These are phyloP conservation scores for Nannochloropsis salina DNA, from an alignment of 108 stramenopile species.

Conservation along the genomic window DNA sequence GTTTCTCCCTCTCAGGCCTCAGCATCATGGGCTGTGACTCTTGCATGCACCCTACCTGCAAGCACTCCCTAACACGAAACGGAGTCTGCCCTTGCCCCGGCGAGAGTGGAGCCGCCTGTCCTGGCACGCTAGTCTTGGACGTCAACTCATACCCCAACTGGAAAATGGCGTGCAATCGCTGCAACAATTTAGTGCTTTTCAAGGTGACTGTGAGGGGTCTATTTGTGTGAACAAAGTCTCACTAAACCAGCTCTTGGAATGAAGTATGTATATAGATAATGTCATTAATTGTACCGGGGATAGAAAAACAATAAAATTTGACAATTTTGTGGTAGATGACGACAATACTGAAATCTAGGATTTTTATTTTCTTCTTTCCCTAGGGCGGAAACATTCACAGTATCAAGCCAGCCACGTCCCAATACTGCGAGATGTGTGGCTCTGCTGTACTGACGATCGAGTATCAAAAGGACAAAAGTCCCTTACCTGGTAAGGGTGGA, in stretches of 20 bases:
- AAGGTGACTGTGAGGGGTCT: background rate
- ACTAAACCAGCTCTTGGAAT: too few species aligned
- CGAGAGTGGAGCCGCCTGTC: conserved; percentile 22
- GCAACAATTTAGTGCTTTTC: conserved; percentile 22
- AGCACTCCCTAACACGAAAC: conserved; percentile 25
- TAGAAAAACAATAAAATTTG: too few species aligned
- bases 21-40: conserved; percentile 30
- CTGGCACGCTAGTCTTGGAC: conserved; percentile 25
- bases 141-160: conserved; percentile 25
- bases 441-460: background rate
- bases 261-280: too few species aligned
- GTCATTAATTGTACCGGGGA: too few species aligned
- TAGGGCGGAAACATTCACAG: conserved; percentile 16
- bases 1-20: background rate
- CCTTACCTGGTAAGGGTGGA: background rate
- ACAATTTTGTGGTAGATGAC: too few species aligned
- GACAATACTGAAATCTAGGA: background rate
- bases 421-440: background rate
- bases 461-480: background rate
- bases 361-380: background rate
- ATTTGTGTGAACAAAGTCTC: background rate
- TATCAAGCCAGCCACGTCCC: background rate
- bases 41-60: conserved; percentile 34
- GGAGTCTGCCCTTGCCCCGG: conserved; percentile 27
- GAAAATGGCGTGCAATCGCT: conserved; percentile 32